Conservation (phyloP, 1,139 yeast genomes). For the Wickerhamiella infanticola region DNA sequence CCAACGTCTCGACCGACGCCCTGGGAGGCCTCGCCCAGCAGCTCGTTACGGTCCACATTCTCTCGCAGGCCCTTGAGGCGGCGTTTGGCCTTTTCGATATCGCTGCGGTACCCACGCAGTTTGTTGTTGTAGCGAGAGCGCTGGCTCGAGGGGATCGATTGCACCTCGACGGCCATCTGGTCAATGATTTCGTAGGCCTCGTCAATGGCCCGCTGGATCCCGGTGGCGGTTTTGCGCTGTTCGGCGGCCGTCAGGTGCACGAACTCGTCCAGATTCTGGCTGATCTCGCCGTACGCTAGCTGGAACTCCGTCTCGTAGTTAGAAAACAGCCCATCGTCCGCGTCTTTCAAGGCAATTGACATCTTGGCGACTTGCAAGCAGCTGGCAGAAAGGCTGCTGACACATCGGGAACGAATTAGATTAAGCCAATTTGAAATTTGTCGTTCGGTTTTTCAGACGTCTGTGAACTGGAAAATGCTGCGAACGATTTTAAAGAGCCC, state of each 20-base stretch:
- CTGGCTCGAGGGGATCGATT: constrained; percentile 56
- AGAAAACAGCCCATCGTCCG: constrained; percentile 35
- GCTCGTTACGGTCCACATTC: constrained; percentile 46
- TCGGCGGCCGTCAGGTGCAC: constrained; percentile 8
- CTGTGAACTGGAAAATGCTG: no score
- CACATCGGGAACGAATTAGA: no score
- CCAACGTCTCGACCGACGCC: constrained; percentile 29
- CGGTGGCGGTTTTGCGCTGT: constrained; percentile 17
- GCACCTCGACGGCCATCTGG: constrained; percentile 69
- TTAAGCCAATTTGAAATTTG: no score
- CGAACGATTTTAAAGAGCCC: no score
- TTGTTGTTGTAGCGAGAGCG: constrained; percentile 56
- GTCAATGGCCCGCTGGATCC: constrained; percentile 48
- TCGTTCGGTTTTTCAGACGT: no score
- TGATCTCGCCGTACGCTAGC: constrained; percentile 55
- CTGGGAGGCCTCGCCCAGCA: constrained; percentile 42
- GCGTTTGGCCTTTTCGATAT: constrained; percentile 42
- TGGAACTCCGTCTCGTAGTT: constrained; percentile 65
- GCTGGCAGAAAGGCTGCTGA: no score
- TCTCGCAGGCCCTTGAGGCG: constrained; percentile 29
- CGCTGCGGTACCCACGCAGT: constrained; percentile 49
- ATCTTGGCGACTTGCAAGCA: not conserved
- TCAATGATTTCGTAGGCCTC: constrained; percentile 68
- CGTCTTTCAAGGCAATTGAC: constrained; percentile 1
- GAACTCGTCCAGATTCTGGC: constrained; percentile 47